phyloP scores from a whole-genome alignment of 2,329 filamentous ascomycete species.

The Knoxdaviesia capensis region DNA sequence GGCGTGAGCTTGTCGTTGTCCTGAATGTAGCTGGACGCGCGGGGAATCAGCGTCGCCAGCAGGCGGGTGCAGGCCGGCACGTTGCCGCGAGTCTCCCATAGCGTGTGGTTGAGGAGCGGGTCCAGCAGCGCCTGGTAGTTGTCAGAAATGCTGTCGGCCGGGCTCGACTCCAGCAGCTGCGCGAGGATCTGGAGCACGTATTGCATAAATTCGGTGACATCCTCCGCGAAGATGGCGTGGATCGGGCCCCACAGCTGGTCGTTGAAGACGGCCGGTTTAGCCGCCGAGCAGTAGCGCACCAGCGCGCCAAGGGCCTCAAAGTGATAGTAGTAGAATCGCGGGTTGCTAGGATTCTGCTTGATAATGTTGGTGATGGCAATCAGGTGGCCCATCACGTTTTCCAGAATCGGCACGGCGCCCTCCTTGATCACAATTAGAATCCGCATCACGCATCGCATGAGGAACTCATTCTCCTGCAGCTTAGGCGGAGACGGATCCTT shows the following conservation, averaged over 20 bases:
- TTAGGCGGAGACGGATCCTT: constrained; percentile 71
- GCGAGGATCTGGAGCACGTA: constrained; percentile 95
- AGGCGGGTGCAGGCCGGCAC: constrained; percentile 79
- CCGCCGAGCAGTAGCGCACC: constrained; percentile 44
- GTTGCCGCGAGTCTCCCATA: constrained; percentile 88
- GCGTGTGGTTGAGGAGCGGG: constrained; percentile 57
- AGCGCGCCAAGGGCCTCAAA: constrained; percentile 89
- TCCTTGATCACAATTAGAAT: constrained; percentile 89
- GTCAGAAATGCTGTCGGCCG: constrained; percentile 53
- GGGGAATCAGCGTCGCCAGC: constrained; percentile 64
- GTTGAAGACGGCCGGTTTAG: constrained; percentile 55
- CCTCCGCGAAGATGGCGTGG: constrained; percentile 56
- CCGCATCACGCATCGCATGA: constrained; percentile 98
- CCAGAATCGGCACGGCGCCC: constrained; percentile 50
- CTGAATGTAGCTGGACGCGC: constrained; percentile 52
- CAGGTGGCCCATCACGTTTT: constrained; percentile 65
- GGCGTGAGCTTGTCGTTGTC: constrained; percentile 67
- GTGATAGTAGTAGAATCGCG: constrained; percentile 94
- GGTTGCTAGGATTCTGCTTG: constrained; percentile 88
- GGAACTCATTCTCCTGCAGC: constrained; percentile 94
- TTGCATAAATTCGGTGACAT: constrained; percentile 84
- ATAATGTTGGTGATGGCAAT: constrained; percentile 83
- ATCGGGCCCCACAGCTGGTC: constrained; percentile 68
- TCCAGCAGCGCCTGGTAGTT: constrained; percentile 64
- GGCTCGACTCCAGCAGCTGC: constrained; percentile 72